Conservation (phyloP, 1,284 basidiomycete species). For the Cerioporus squamosus region DNA sequence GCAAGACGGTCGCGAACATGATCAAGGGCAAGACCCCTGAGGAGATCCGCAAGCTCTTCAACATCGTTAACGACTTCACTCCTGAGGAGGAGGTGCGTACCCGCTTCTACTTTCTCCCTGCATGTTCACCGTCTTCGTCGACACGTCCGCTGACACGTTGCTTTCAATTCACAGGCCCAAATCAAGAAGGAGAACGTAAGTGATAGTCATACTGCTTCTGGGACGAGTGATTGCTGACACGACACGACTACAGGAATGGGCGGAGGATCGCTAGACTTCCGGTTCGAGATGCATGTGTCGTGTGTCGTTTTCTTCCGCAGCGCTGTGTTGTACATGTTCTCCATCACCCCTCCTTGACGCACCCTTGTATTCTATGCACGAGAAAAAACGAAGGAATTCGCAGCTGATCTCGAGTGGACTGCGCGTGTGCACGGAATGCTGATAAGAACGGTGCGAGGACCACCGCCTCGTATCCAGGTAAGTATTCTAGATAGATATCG, state of each 20-base stretch:
- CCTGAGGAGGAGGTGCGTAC: constrained; percentile 92
- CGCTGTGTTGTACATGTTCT: constrained; percentile 25
- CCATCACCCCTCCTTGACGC: neutral
- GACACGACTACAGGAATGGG: constrained; percentile 67
- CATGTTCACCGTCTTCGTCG: neutral
- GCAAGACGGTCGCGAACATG: constrained; percentile 99
- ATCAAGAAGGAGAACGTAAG: constrained; percentile 99
- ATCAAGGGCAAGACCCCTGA: constrained; percentile 98
- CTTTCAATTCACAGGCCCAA: constrained; percentile 72
- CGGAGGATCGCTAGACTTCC: constrained; percentile 75
- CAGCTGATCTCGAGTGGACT: neutral
- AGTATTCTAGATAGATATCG: neutral
- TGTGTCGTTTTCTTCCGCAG: constrained; percentile 24
- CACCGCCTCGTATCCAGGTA: neutral
- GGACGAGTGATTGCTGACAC: constrained; percentile 1
- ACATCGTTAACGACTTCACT: constrained; percentile 98
- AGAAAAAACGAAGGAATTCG: constrained; percentile 13
- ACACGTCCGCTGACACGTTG: constrained; percentile 13
- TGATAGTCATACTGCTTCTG: constrained; percentile 38
- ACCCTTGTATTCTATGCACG: constrained; percentile 24
- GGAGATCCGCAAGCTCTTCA: constrained; percentile 96
- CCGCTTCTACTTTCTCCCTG: neutral
- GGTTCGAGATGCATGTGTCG: constrained; percentile 19
- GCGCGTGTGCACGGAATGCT: neutral
- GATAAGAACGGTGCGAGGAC: neutral